phyloP scores from a whole-genome alignment of 139 green algal species.

The Asterochloris sp. region DNA sequence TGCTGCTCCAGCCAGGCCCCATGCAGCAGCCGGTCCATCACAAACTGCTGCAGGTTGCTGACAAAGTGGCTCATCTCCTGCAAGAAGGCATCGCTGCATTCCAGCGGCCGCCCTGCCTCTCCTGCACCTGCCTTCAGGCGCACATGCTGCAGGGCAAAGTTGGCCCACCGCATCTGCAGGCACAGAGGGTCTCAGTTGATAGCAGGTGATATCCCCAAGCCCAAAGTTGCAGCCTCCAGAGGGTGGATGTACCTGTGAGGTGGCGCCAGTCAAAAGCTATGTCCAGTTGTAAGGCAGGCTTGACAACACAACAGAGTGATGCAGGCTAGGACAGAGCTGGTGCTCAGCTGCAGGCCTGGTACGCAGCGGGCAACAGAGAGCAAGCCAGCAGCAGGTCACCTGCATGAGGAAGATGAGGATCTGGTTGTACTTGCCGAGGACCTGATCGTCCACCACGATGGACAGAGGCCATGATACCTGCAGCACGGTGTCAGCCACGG shows the following conservation, averaged over 20 bases:
- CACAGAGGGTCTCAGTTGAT: not conserved
- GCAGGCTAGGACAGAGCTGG: no score
- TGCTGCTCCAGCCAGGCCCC: conserved; percentile 20
- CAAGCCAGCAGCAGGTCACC: conserved; percentile 4
- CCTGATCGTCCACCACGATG: conserved; percentile 24
- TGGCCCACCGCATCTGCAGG: conserved; percentile 20
- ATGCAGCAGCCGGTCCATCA: conserved; percentile 27
- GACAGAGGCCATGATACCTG: conserved; percentile 22
- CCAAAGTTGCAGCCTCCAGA: not conserved
- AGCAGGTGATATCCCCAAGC: not conserved
- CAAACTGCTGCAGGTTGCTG: conserved; percentile 28
- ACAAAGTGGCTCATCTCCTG: conserved; percentile 39
- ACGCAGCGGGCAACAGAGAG: no score
- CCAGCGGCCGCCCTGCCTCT: not conserved
- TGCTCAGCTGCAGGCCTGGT: no score
- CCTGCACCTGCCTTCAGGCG: not conserved
- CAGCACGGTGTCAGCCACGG: no score
- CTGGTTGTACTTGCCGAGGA: conserved; percentile 31
- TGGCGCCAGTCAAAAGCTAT: no score
- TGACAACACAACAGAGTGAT: no score
- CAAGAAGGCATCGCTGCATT: conserved; percentile 3
- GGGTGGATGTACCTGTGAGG: no score
- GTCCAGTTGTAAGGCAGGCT: no score
- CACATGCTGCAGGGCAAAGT: conserved; percentile 12
- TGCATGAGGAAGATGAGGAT: conserved; percentile 43